Percentiles rank a stretch among this genome's conserved stretches.
Conservation (phyloP, 805 yeast species). For the Metschnikowia baotianmanensis region DNA sequence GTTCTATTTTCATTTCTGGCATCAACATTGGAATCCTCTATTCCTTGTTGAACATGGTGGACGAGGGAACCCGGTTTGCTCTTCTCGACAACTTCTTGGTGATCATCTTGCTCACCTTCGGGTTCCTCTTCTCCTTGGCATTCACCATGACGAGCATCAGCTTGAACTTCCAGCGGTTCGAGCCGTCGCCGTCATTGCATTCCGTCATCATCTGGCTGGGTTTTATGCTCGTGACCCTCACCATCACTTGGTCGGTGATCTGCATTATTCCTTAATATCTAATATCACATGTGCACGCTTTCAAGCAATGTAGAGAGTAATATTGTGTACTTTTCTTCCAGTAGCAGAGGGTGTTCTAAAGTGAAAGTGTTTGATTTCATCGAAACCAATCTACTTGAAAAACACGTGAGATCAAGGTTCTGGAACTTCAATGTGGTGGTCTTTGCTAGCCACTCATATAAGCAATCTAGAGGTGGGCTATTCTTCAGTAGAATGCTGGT, state of each 20-base stretch:
- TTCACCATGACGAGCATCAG: conserved; percentile 36
- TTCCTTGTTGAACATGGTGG: conserved; percentile 26
- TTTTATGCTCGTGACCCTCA: conserved; percentile 22
- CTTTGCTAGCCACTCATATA: conserved; percentile 11
- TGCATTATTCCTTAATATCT: conserved; percentile 6
- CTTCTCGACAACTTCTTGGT: conserved; percentile 33
- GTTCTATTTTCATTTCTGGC: conserved; percentile 38
- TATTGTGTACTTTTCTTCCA: neutral
- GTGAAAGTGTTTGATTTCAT: conserved; percentile 3
- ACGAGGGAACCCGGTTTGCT: conserved; percentile 24
- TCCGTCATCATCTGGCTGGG: conserved; percentile 26
- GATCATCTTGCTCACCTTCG: conserved; percentile 29
- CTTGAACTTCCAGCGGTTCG: conserved; percentile 31
- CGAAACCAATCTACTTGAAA: conserved; percentile 7
- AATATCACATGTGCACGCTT: neutral
- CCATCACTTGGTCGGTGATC: conserved; percentile 21
- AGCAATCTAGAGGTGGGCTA: conserved; percentile 6
- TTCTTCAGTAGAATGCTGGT: conserved; percentile 1
- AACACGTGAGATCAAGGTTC: conserved; percentile 5
- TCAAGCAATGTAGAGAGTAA: neutral
- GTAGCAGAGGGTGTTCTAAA: neutral
- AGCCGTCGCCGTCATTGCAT: conserved; percentile 27
- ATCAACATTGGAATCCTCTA: conserved; percentile 40
- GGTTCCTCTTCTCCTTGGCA: conserved; percentile 31
- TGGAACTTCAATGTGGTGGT: conserved; percentile 13